A percentile compares a stretch with the other conserved stretches of the same genome.
Conservation (phyloP, 257 asterid species). For the Solanum arcanum region DNA sequence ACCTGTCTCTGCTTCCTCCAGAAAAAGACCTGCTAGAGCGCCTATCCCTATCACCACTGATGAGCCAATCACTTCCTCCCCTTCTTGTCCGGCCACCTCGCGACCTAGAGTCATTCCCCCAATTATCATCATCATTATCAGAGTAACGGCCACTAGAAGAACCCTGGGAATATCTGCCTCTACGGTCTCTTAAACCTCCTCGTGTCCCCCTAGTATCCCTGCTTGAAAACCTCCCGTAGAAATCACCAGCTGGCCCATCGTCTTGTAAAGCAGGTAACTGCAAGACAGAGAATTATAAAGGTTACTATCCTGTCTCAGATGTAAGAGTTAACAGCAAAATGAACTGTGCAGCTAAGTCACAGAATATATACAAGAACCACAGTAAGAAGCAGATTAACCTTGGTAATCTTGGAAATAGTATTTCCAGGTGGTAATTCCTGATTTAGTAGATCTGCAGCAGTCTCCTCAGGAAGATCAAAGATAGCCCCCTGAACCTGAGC, state of each 20-base stretch:
- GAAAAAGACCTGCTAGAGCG: slow-evolving; percentile 41
- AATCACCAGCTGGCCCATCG: slow-evolving; percentile 77
- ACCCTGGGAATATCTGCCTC: slow-evolving; percentile 50
- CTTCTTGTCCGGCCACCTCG: slow-evolving; percentile 36
- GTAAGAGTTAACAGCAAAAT: neutral
- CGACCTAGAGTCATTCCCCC: slow-evolving; percentile 24
- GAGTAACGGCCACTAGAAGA: slow-evolving; percentile 31
- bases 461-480: slow-evolving; percentile 94
- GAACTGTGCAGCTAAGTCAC: neutral
- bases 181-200: slow-evolving; percentile 50
- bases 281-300: slow-evolving; percentile 1
- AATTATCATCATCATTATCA: slow-evolving; percentile 24
- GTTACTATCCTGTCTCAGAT: neutral
- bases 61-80: slow-evolving; percentile 77
- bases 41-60: slow-evolving; percentile 52
- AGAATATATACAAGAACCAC: neutral
- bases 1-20: slow-evolving; percentile 60
- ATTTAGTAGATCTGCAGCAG: slow-evolving; percentile 66
- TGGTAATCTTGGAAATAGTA: slow-evolving; percentile 62
- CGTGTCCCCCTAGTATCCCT: slow-evolving; percentile 39
- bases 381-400: slow-evolving; percentile 25
- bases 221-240: slow-evolving; percentile 71
- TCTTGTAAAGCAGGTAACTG: slow-evolving; percentile 95
- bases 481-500: slow-evolving; percentile 82
- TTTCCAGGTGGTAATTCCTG: slow-evolving; percentile 79